These are phyloP conservation scores for Pleurotus tuoliensis DNA, from an alignment of 768 basidiomycete species.

Conservation along the genomic window DNA sequence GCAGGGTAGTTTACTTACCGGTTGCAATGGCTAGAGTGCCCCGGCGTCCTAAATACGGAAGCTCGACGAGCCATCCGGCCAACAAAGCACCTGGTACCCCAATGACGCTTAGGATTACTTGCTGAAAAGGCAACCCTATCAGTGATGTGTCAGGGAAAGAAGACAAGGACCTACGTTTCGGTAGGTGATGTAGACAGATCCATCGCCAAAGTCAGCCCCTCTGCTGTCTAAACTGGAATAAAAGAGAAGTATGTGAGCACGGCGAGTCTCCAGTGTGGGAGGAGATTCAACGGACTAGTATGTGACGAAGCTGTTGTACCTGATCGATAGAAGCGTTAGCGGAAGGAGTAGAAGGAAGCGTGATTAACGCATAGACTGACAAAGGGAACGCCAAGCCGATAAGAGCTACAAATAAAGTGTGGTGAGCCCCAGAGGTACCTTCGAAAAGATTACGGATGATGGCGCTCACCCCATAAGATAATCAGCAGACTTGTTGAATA, in stretches of 20 bases:
- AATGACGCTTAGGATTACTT: conserved; percentile 54
- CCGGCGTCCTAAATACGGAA: conserved; percentile 46
- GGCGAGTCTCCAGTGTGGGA: not conserved
- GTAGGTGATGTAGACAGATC: conserved; percentile 52
- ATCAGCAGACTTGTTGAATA: conserved; percentile 64
- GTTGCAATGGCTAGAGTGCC: conserved; percentile 53
- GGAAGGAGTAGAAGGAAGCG: conserved; percentile 28
- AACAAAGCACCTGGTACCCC: conserved; percentile 55
- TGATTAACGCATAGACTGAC: conserved; percentile 36
- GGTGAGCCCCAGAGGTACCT: not conserved
- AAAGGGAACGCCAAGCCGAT: conserved; percentile 78
- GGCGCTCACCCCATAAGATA: conserved; percentile 40
- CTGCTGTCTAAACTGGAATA: conserved; percentile 37
- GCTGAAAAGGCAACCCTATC: conserved; percentile 24
- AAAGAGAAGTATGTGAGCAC: not conserved
- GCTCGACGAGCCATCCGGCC: conserved; percentile 51
- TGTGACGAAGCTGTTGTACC: conserved; percentile 52
- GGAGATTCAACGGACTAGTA: conserved; percentile 38
- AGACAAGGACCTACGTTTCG: conserved; percentile 34
- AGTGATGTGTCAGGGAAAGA: not conserved
- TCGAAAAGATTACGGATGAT: not conserved
- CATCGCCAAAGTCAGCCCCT: conserved; percentile 49
- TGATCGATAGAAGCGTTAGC: not conserved
- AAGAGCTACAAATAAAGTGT: conserved; percentile 39
- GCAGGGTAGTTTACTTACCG: conserved; percentile 15